Evolutionary conservation across 1,284 basidiomycete genomes (phyloP), one percentile per base, ranked within the genome.

Genomic region (Cryptococcus hybrid): DNA sequence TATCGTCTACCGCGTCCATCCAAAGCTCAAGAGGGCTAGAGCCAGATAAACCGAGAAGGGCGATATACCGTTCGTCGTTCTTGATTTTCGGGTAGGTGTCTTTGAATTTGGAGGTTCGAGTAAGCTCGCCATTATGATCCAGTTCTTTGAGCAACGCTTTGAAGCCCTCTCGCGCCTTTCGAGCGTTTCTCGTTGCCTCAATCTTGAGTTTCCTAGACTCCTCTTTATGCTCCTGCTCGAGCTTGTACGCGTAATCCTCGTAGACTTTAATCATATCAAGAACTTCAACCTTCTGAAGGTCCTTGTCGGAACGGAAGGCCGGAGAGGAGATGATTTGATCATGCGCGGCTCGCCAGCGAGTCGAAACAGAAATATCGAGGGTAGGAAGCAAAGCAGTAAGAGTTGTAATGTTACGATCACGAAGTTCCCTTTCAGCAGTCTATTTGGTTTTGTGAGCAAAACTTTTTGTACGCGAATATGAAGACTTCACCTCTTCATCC

Each of bases 11-110:
- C 4, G 84, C 75, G 74, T 99, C 95, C 90, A 92, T 97, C 79
- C 97, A 99, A 8, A 99, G 83, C 64, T 99, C 95, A 44, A 99
- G 82, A 1, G 95, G 92, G 62, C 89, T 92, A 2, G 91, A 95
- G 12, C 96, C 96, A 3, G 91, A 88, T 69, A 89, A 89, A 1
- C 93, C 94, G 5, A 97, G 85, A 73, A 97, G 84, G 58, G 84
- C 82, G 37, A 86, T 80, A 78, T 97, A 96, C n/a, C 92, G 86
- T 47, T 83, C 80, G 67, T 97, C 91, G 37, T 86, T 80, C 30
- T 82, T 82, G 78, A 99, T 86, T 24, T 81, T 74, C 0, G 89
- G 87, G 44, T 56, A 51, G 30, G 93, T 83, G 39, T 89, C 83
- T 74, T 92, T 92, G 94, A 94, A 99, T 71, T 92, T 95, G 2